phyloP scores from a whole-genome alignment of 2,329 filamentous ascomycete genomes.

The Diatrype stigma region DNA sequence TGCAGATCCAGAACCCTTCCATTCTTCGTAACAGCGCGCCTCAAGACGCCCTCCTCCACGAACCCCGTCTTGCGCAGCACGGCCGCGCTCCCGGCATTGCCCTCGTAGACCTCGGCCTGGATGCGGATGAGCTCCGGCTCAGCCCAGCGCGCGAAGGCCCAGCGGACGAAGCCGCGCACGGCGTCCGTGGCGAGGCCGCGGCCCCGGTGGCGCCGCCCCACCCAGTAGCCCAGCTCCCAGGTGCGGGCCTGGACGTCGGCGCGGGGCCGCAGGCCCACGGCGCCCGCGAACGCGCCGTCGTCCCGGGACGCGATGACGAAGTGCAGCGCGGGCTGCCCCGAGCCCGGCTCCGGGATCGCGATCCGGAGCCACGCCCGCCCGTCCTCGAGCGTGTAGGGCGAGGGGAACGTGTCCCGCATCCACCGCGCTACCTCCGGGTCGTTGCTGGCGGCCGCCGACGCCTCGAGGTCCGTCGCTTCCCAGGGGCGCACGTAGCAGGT shows the following conservation, averaged over 20 bases:
- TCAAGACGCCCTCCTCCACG: slow-evolving; percentile 37
- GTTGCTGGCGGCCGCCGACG: slow-evolving; percentile 33
- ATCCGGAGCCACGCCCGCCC: slow-evolving; percentile 41
- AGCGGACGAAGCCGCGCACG: slow-evolving; percentile 33
- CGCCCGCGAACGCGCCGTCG: slow-evolving; percentile 34
- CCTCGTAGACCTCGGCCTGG: slow-evolving; percentile 33
- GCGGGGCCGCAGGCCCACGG: slow-evolving; percentile 34
- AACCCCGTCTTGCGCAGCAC: slow-evolving; percentile 43
- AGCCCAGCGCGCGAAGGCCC: slow-evolving; percentile 41
- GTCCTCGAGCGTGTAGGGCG: slow-evolving; percentile 39
- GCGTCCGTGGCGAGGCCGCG: slow-evolving; percentile 41
- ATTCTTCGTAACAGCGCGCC: slow-evolving; percentile 38
- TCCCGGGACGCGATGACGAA: slow-evolving; percentile 31
- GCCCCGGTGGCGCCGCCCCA: slow-evolving; percentile 40
- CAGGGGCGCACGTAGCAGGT: slow-evolving; percentile 38
- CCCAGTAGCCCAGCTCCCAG: slow-evolving; percentile 48
- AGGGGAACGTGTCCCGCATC: slow-evolving; percentile 42
- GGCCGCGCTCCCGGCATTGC: slow-evolving; percentile 37
- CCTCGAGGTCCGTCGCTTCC: slow-evolving; percentile 32
- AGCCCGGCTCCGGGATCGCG: slow-evolving; percentile 12
- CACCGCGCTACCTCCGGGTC: slow-evolving; percentile 29
- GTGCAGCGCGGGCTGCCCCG: slow-evolving; percentile 21
- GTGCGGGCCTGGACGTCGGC: slow-evolving; percentile 37
- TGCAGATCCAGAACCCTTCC: slow-evolving; percentile 34
- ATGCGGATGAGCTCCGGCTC: slow-evolving; percentile 38